Percentiles rank a stretch among this genome's conserved stretches.
phyloP scores from a whole-genome alignment of 2,329 filamentous ascomycete species.

The Acephala macrosclerotiorum region DNA sequence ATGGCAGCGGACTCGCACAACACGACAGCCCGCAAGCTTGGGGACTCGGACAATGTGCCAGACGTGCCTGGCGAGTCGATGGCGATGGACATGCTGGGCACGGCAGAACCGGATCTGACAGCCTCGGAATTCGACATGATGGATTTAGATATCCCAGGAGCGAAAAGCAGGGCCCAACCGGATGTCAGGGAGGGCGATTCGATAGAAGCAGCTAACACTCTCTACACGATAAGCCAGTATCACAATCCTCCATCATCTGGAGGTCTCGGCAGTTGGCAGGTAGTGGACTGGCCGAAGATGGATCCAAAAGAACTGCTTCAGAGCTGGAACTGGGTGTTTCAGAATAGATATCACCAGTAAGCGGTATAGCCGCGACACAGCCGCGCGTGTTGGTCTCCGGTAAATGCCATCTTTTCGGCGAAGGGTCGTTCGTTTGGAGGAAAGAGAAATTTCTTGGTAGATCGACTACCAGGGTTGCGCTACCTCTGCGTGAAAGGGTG shows the following conservation, averaged over 20 bases:
- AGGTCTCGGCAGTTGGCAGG: slow-evolving; percentile 8
- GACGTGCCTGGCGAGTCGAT: slow-evolving; percentile 13
- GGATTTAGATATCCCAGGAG: slow-evolving; percentile 21
- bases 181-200: slow-evolving; percentile 11
- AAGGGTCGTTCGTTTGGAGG: too few relatives aligned
- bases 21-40: too few relatives aligned
- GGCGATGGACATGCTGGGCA: neutral
- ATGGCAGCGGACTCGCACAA: neutral
- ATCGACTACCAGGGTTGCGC: too few relatives aligned
- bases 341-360: neutral
- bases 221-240: slow-evolving; percentile 17
- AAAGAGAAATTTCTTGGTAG: too few relatives aligned
- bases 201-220: slow-evolving; percentile 13
- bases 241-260: slow-evolving; percentile 10
- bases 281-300: slow-evolving; percentile 13
- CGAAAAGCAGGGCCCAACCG: slow-evolving; percentile 12
- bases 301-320: slow-evolving; percentile 16
- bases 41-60: neutral
- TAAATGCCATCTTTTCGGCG: too few relatives aligned
- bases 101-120: slow-evolving; percentile 7
- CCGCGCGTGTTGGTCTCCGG: too few relatives aligned
- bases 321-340: slow-evolving; percentile 14
- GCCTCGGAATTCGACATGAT: slow-evolving; percentile 20
- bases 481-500: too few relatives aligned
- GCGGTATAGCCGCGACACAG: neutral